Evolutionary conservation across 2,329 filamentous ascomycete genomes (phyloP), one percentile per base, ranked within the genome.

Genomic region (Aspergillus sp.): DNA sequence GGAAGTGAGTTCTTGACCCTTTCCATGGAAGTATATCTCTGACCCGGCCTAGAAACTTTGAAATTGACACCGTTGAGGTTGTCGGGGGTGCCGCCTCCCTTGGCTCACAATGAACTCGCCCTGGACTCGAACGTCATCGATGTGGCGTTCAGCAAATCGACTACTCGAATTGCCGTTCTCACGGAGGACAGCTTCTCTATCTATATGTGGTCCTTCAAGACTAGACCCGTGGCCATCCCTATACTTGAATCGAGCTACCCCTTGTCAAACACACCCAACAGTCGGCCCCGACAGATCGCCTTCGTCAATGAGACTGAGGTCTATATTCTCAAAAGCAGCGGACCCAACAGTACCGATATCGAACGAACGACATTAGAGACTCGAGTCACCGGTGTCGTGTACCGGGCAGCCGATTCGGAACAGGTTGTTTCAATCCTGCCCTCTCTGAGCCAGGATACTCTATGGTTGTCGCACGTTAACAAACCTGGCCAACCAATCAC

Each of bases 11-110:
- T 6, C 11, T 51, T 36, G 14, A 5, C 14, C 16, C 14, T 11
- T 59, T 10, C 24, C 56, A 49, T 49, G 49, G 22, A 53, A 26
- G 49, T 18, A 11, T 29, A 22, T 31, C 36, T 46, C 65, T 71
- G 58, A 71, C 63, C 56, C 78, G 52, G 49, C 59, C 14, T 62
- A 84, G 81, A 75, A 63, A 85, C 72, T 3, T 76, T 98, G 59
- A 96, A 96, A 72, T 75, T 98, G 50, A 98, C 95, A 0, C 92
- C 95, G 0, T 84, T 99, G 64, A 84, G 90, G 63, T 84, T 88
- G 53, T 90, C 92, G 12, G 96, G 95, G 68, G 83, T 97, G 3
- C 95, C 95, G 24, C 95, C 95, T 29, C 95, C 95, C 0, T 97
- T 98, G 92, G 87, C 92, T 16, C 82, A 94, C 63, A 90, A 90